Conservation (phyloP, 1,139 yeast genomes). For the Yamadazyma mexicana region DNA sequence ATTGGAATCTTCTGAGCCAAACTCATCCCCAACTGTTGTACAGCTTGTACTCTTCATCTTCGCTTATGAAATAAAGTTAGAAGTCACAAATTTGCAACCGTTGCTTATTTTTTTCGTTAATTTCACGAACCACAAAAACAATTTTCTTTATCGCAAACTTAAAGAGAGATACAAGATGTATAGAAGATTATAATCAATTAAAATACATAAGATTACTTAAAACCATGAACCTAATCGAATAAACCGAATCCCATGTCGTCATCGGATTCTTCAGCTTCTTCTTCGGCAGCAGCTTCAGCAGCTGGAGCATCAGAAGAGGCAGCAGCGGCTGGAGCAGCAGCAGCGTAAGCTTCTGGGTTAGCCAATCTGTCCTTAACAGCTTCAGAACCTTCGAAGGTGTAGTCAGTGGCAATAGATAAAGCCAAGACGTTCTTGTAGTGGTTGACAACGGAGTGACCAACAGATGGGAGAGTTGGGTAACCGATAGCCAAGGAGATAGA, state of each 20-base stretch:
- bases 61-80: background rate
- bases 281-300: conserved; percentile 67
- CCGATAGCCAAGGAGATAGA: conserved; percentile 95
- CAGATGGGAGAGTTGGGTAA: conserved; percentile 99
- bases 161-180: background rate
- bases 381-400: conserved; percentile 99
- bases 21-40: background rate
- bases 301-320: conserved; percentile 74
- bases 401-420: conserved; percentile 96
- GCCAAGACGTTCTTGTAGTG: conserved; percentile 99
- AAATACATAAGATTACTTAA: conserved; percentile 9
- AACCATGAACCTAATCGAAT: conserved; percentile 69
- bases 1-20: conserved; percentile 17
- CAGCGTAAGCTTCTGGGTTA: conserved; percentile 90
- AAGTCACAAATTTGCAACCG: background rate
- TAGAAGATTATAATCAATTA: conserved; percentile 6
- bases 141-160: background rate
- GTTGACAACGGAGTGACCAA: conserved; percentile 98
- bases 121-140: background rate
- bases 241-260: conserved; percentile 17
- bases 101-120: background rate
- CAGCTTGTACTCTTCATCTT: background rate
- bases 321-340: conserved; percentile 95
- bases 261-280: conserved; percentile 61
- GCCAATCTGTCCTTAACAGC: conserved; percentile 96